A percentile compares a stretch with the other conserved stretches of the same genome.
Conservation (phyloP, 2,329 filamentous ascomycete species). For the Aspergillus spinulosporus region DNA sequence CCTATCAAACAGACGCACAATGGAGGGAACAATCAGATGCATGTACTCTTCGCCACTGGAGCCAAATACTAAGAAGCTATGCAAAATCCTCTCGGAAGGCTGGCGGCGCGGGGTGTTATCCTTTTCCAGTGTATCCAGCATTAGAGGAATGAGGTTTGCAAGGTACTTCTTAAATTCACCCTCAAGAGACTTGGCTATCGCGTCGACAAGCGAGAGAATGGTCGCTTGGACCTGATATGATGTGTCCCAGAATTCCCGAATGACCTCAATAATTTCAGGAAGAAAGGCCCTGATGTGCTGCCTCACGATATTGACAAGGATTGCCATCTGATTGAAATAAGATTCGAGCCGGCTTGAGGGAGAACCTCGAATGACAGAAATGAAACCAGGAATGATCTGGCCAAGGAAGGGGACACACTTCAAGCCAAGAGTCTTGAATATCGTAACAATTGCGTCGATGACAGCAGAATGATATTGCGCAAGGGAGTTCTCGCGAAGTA, state of each 20-base stretch:
- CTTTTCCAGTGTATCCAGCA: constrained; percentile 91
- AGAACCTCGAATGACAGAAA: constrained; percentile 82
- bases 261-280: constrained; percentile 78
- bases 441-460: constrained; percentile 97
- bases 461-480: constrained; percentile 89
- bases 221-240: constrained; percentile 82
- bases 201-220: constrained; percentile 87
- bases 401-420: constrained; percentile 95
- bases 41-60: constrained; percentile 97
- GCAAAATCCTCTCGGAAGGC: constrained; percentile 85
- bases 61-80: constrained; percentile 94
- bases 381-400: constrained; percentile 90
- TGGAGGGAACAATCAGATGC: constrained; percentile 95
- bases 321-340: constrained; percentile 95
- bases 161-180: constrained; percentile 98
- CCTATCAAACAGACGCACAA: constrained; percentile 92
- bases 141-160: constrained; percentile 81
- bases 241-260: constrained; percentile 87
- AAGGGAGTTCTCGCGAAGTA: constrained; percentile 86
- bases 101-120: constrained; percentile 73
- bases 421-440: constrained; percentile 92
- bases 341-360: constrained; percentile 78
- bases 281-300: constrained; percentile 94
- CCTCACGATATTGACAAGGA: constrained; percentile 89
- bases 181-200: constrained; percentile 88